These are phyloP conservation scores for Anastatica hierochuntica DNA, from an alignment of 345 rosid genomes.

Conservation along the genomic window DNA sequence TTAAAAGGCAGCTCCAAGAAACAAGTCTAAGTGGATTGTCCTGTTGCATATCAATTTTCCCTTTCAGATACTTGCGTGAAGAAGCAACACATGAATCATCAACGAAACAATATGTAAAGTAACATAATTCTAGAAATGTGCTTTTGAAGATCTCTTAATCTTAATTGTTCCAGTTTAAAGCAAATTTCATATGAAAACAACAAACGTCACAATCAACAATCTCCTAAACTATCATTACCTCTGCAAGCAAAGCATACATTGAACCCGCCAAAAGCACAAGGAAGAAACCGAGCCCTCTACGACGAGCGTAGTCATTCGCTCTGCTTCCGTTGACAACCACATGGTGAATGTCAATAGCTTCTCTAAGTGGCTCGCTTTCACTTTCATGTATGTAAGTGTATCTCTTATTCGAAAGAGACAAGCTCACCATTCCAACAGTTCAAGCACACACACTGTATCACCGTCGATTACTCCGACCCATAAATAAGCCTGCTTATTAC, in stretches of 20 bases:
- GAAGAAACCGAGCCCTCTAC: constrained; percentile 24
- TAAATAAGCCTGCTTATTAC: background rate
- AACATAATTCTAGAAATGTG: too few relatives aligned
- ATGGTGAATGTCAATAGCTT: constrained; percentile 51
- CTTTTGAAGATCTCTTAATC: too few relatives aligned
- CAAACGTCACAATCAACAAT: background rate
- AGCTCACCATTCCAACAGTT: constrained; percentile 41
- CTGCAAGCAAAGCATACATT: constrained; percentile 28
- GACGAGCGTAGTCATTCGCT: constrained; percentile 19
- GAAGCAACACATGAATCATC: background rate
- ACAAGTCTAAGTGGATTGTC: constrained; percentile 28
- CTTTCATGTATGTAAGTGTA: constrained; percentile 37
- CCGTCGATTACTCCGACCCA: constrained; percentile 3
- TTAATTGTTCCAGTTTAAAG: too few relatives aligned
- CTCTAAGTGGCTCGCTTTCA: constrained; percentile 29
- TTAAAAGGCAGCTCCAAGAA: constrained; percentile 40
- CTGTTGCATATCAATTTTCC: too few relatives aligned
- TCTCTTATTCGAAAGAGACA: constrained; percentile 29
- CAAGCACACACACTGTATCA: background rate
- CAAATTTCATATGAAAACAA: too few relatives aligned
- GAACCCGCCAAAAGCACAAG: constrained; percentile 27
- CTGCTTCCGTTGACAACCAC: constrained; percentile 38
- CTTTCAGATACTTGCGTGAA: too few relatives aligned
- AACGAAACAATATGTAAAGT: constrained; percentile 1
- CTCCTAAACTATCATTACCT: constrained; percentile 47